Evolutionary conservation across 2,329 filamentous ascomycete genomes (phyloP), one percentile per base, ranked within the genome.

Genomic region (Beauveria pseudobassiana): DNA sequence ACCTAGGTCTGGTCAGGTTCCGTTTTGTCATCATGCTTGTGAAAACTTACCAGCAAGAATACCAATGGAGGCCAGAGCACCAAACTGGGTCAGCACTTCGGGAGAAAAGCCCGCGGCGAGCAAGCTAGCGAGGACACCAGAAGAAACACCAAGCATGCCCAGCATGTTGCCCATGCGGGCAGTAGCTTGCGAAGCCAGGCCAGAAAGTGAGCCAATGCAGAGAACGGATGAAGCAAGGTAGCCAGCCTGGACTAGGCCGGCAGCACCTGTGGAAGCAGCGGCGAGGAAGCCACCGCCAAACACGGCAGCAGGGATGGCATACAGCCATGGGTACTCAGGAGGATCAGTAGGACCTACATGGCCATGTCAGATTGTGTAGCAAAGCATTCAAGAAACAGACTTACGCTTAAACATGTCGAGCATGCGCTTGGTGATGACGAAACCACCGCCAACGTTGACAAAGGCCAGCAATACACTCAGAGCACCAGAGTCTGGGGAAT

Each of bases 381-480:
- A 22, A 12, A 0, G 12, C 14, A 20, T 10, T 10, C 5, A 10
- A 5, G 18, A 10, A 2, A 4, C 4, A 38, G 5, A 49, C 82
- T 68, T 70, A 80, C 89, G 83, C 71, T 89, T 89, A 72, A 93
- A 93, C 90, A 93, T 93, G 72, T 96, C 91, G 49, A 96, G 79
- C 92, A 96, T 96, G 65, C 92, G 83, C 76, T 96, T 96, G 3
- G 91, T 96, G 63, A 96, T 91, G 49, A 96, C 89, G 64, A 96
- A 96, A 0, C 92, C 92, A 62, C 92, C 92, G 0, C 89, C 88
- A 3, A 96, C 87, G 66, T 96, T 96, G 64, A 96, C 89, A 70
- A 95, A 96, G 0, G 91, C 91, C 22, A 96, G 77, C 5, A 95
- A 78, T 1, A 96, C 92, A 1, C 91, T 96, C 1, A 86, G 75